These are phyloP conservation scores for Tylopilus vinaceipallidus DNA, from an alignment of 768 basidiomycete genomes.

Conservation along the genomic window DNA sequence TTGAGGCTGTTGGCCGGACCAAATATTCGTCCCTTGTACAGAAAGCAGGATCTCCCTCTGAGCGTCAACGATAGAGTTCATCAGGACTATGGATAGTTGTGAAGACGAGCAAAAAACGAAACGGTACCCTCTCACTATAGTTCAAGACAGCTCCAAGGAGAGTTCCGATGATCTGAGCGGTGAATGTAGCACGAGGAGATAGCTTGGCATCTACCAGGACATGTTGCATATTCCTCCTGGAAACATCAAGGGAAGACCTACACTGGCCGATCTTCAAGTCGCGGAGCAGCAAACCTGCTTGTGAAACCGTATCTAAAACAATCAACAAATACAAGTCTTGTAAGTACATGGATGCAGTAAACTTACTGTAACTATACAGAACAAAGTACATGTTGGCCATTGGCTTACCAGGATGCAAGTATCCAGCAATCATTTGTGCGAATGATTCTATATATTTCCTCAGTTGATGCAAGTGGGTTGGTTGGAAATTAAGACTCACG, in stretches of 20 bases:
- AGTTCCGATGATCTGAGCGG: constrained; percentile 55
- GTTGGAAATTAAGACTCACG: constrained; percentile 15
- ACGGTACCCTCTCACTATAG: constrained; percentile 33
- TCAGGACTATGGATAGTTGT: constrained; percentile 43
- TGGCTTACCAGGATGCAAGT: constrained; percentile 35
- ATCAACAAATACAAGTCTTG: constrained; percentile 8
- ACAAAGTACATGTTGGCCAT: constrained; percentile 45
- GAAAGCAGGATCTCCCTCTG: constrained; percentile 51
- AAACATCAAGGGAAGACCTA: neutral
- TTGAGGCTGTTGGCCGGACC: constrained; percentile 33
- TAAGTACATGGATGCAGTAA: neutral
- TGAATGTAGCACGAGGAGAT: constrained; percentile 62
- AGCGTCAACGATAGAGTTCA: constrained; percentile 55
- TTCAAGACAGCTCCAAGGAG: constrained; percentile 50
- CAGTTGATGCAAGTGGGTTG: neutral
- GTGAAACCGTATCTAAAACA: neutral
- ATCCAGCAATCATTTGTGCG: constrained; percentile 38
- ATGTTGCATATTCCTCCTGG: too few relatives aligned
- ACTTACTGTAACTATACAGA: constrained; percentile 46
- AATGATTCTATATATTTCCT: constrained; percentile 23
- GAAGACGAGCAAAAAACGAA: neutral
- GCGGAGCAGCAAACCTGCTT: neutral
- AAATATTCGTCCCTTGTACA: constrained; percentile 49
- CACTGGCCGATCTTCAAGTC: neutral
- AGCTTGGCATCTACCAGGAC: constrained; percentile 44